Percentiles rank a stretch among this genome's conserved stretches.
These are phyloP conservation scores for Leptographium lundbergii DNA, from an alignment of 2,329 filamentous ascomycete species.

Conservation along the genomic window DNA sequence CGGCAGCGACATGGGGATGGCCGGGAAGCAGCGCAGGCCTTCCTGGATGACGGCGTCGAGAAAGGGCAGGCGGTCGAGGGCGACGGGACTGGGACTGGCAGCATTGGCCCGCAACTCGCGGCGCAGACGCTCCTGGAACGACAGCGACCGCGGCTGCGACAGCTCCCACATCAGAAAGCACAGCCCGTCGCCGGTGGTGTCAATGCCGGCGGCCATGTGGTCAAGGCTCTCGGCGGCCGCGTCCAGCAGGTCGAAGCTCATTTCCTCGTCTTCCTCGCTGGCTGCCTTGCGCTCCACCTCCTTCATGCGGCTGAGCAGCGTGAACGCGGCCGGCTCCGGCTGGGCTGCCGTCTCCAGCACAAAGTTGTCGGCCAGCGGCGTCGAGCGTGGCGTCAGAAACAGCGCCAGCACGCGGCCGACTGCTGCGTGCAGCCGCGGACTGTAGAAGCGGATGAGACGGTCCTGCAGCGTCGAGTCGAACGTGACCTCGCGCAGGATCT, in stretches of 20 bases:
- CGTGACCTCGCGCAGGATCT: constrained; percentile 56
- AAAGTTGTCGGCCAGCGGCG: constrained; percentile 46
- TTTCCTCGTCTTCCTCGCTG: constrained; percentile 7
- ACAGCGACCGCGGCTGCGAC: constrained; percentile 42
- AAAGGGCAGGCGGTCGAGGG: constrained; percentile 40
- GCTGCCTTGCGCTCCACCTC: constrained; percentile 25
- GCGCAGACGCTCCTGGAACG: constrained; percentile 38
- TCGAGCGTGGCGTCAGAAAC: constrained; percentile 40
- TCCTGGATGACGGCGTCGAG: constrained; percentile 53
- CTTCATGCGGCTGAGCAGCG: constrained; percentile 45
- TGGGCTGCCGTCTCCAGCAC: constrained; percentile 39
- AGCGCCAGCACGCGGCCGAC: constrained; percentile 29
- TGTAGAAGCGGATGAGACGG: constrained; percentile 46
- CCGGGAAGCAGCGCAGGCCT: constrained; percentile 47
- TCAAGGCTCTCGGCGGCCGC: constrained; percentile 58
- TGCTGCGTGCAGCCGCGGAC: constrained; percentile 35
- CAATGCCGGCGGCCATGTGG: constrained; percentile 60
- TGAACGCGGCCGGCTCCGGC: constrained; percentile 36
- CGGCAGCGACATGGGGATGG: constrained; percentile 56
- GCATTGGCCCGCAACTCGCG: constrained; percentile 30
- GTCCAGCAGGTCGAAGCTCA: constrained; percentile 35
- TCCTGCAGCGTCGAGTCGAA: constrained; percentile 56
- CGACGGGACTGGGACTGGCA: constrained; percentile 3
- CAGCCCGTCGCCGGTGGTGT: constrained; percentile 57
- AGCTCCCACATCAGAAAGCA: constrained; percentile 63